phyloP scores from a whole-genome alignment of 2,329 filamentous ascomycete genomes.

The Verticillium albo-atrum region DNA sequence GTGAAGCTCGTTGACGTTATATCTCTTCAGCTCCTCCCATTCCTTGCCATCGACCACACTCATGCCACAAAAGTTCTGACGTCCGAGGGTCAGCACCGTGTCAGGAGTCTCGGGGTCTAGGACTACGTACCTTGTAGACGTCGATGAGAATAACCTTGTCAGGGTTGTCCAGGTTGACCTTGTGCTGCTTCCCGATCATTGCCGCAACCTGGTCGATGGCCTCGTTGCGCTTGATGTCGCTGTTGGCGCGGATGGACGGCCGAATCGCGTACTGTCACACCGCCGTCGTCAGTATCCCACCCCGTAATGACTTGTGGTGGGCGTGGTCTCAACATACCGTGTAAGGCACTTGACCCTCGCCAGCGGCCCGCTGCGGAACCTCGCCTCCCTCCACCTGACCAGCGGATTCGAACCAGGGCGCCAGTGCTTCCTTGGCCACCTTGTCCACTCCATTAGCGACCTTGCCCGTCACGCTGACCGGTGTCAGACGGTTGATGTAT shows the following conservation, averaged over 20 bases:
- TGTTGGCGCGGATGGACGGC: conserved; percentile 71
- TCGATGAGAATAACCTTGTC: conserved; percentile 78
- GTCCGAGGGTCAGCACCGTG: not conserved
- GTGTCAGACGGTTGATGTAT: conserved; percentile 56
- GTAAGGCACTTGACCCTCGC: not conserved
- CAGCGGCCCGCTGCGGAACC: not conserved
- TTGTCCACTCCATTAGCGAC: conserved; percentile 65
- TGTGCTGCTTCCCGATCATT: conserved; percentile 62
- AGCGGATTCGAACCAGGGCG: conserved; percentile 52
- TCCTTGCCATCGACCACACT: conserved; percentile 67
- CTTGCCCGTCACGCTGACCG: conserved; percentile 51
- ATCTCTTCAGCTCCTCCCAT: conserved; percentile 71
- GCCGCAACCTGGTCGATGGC: conserved; percentile 69
- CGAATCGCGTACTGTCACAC: conserved; percentile 72
- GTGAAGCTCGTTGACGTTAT: conserved; percentile 74
- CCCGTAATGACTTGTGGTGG: not conserved
- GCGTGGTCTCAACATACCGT: not conserved
- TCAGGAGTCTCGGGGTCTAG: not conserved
- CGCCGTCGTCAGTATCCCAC: conserved; percentile 9
- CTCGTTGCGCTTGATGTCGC: conserved; percentile 58
- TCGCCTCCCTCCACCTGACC: not conserved
- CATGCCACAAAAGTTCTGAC: conserved; percentile 71
- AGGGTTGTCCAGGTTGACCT: conserved; percentile 72
- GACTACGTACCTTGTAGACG: conserved; percentile 63
- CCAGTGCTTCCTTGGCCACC: conserved; percentile 59